Evolutionary conservation across 805 yeast genomes (phyloP).

Genomic region (Candida patagonica): DNA sequence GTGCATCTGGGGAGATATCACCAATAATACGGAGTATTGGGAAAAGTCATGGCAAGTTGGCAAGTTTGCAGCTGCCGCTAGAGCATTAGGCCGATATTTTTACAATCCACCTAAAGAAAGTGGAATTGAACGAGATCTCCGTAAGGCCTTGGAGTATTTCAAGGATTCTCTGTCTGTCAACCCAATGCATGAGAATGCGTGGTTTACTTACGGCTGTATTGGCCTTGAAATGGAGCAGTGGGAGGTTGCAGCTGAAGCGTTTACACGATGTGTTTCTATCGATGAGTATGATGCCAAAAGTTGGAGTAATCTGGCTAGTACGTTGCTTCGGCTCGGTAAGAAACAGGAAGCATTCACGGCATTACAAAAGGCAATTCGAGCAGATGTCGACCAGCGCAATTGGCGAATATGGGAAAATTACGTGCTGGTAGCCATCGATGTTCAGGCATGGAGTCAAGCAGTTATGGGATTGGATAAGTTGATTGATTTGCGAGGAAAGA

Average conservation of each 20-base stretch:
- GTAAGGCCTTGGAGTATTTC: constrained; percentile 53
- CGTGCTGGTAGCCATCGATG: constrained; percentile 67
- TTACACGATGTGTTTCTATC: constrained; percentile 78
- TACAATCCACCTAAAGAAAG: constrained; percentile 54
- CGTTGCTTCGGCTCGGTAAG: constrained; percentile 57
- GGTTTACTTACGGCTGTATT: constrained; percentile 90
- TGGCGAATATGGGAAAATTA: constrained; percentile 92
- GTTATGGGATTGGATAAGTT: constrained; percentile 62
- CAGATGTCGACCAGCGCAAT: constrained; percentile 56
- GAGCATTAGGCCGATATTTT: constrained; percentile 65
- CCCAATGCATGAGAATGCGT: constrained; percentile 68
- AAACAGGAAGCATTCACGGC: constrained; percentile 77
- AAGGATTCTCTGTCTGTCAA: constrained; percentile 64
- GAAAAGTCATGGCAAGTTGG: constrained; percentile 80
- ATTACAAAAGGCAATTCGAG: constrained; percentile 64
- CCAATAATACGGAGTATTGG: constrained; percentile 65
- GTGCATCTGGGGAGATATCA: constrained; percentile 78
- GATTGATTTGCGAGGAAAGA: constrained; percentile 46
- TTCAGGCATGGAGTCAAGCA: constrained; percentile 85
- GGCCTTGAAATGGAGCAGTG: constrained; percentile 66
- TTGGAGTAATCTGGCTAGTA: constrained; percentile 88
- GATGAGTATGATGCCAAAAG: constrained; percentile 74
- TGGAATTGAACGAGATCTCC: constrained; percentile 43
- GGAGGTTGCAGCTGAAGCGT: constrained; percentile 81
- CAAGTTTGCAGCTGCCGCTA: constrained; percentile 74